Base-by-base conservation (phyloP, 169 alveolate genomes). In the Babesia divergens region DNA sequence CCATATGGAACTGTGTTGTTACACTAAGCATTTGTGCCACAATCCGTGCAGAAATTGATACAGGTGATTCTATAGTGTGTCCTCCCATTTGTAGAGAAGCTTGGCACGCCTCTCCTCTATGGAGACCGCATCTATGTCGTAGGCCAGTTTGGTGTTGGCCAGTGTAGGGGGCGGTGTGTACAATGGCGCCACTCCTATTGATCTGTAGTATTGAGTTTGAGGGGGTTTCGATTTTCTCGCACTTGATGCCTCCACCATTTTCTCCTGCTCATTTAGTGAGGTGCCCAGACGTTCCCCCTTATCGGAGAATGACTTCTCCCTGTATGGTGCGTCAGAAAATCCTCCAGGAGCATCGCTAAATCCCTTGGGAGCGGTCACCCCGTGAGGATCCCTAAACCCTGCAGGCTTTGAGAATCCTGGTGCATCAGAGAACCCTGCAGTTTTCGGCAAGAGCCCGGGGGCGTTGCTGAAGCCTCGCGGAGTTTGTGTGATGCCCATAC, bases 31-130 rank as follows among this genome's bases (percentile, higher is more conserved):
- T n/a, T n/a, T n/a, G n/a, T n/a, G n/a, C n/a, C n/a, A n/a, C n/a
- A n/a, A n/a, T n/a, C n/a, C n/a, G n/a, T n/a, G n/a, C n/a, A n/a
- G n/a, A n/a, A n/a, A n/a, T n/a, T n/a, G n/a, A n/a, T n/a, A n/a
- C n/a, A n/a, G n/a, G n/a, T n/a, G n/a, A n/a, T n/a, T n/a, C n/a
- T 24, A 49, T 14, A 16, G n/a, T 6, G 50, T 35, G 26, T 65
- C 82, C 22, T 55, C 38, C 81, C 86, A 75, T 67, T 65, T 65
- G 65, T 62, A 37, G 7, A 53, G 31, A 18, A 51, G 26, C 44
- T 65, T 76, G 7, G 89, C 86, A 2, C 89, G 64, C 44, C 20
- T 55, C 38, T 81, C 89, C 64, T 74, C 86, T 18, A 81, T 72
- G 20, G 89, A 81, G 26, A 51, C 86, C 34, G 52, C 28, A 24